These are phyloP conservation scores for Saturnispora besseyi DNA, from an alignment of 805 yeast genomes.

Conservation along the genomic window DNA sequence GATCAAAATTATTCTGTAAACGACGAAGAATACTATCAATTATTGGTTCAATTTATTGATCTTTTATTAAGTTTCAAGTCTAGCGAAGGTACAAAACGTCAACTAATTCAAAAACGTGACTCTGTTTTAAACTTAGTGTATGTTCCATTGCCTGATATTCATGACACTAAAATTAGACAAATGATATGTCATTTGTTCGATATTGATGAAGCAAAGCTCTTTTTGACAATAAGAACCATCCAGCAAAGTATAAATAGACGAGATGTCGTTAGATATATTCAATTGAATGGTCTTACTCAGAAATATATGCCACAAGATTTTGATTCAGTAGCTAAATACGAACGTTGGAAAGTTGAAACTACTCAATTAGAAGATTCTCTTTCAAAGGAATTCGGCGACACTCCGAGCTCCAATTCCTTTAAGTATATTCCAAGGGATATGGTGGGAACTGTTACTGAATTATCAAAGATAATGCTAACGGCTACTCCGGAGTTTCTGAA, in stretches of 20 bases:
- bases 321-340: slow-evolving; percentile 10
- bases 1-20: background rate
- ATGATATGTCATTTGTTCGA: slow-evolving; percentile 10
- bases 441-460: slow-evolving; percentile 3
- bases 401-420: background rate
- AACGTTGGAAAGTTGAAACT: slow-evolving; percentile 13
- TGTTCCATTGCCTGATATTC: slow-evolving; percentile 13
- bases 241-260: slow-evolving; percentile 2
- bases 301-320: slow-evolving; percentile 12
- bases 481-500: slow-evolving; percentile 20
- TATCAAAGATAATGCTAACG: slow-evolving; percentile 14
- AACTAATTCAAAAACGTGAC: slow-evolving; percentile 7
- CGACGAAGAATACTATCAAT: slow-evolving; percentile 4
- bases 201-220: slow-evolving; percentile 3
- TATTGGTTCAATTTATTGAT: slow-evolving; percentile 14
- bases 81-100: slow-evolving; percentile 5
- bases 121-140: slow-evolving; percentile 8
- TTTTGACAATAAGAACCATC: slow-evolving; percentile 2
- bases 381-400: slow-evolving; percentile 1
- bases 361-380: slow-evolving; percentile 10
- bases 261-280: slow-evolving; percentile 7
- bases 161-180: slow-evolving; percentile 10
- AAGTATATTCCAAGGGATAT: slow-evolving; percentile 10
- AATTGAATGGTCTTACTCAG: slow-evolving; percentile 2
- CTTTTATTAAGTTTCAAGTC: slow-evolving; percentile 13